Evolutionary conservation across 23 red algal species (phyloP), one percentile per base, ranked within the genome.

Genomic region (Gracilaria caudata): DNA sequence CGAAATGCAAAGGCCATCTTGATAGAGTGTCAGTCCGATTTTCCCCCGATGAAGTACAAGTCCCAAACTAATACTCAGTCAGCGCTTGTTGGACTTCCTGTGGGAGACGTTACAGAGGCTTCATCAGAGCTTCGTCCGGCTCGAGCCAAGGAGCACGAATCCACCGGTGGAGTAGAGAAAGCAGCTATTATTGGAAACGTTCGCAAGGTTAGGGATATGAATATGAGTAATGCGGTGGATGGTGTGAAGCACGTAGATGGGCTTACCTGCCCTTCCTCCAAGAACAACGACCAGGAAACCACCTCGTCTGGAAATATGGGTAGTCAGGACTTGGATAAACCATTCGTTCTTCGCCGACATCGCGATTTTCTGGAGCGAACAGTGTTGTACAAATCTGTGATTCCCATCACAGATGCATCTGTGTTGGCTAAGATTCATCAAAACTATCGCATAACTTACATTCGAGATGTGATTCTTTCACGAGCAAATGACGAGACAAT

Each of bases 361-460:
- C 80, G 63, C 16, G 61, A 84, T 39, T 84, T 84, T 70, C 43
- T 84, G 40, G 59, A 84, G 33, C 45, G 80, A 10, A 75, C 37
- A 41, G 83, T 78, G 16, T 78, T 65, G 35, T 87, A 32, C 83
- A 77, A 78, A 25, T 77, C 68, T 14, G 83, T 87, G 4, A 70
- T 87, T 30, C 71, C 68, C 7, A 87, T 87, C 68, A 75, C 83
- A 63, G 83, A 87, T 60, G 24, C 65, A 29, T 30, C 40, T 13
- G 83, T 87, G 23, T 12, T 77, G 20, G 39, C 68, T 16, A 87
- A 87, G 41, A 87, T 87, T 59, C 83, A 87, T 61, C 83, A 87
- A 32, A 87, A 87, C 68, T 87, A 87, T 53, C 83, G 83, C 2
- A 70, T 87, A 43, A 54, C 83, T 37, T 77, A 87, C 51, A 87